phyloP scores from a whole-genome alignment of 2,329 filamentous ascomycete species.

The Seiridium unicorne region DNA sequence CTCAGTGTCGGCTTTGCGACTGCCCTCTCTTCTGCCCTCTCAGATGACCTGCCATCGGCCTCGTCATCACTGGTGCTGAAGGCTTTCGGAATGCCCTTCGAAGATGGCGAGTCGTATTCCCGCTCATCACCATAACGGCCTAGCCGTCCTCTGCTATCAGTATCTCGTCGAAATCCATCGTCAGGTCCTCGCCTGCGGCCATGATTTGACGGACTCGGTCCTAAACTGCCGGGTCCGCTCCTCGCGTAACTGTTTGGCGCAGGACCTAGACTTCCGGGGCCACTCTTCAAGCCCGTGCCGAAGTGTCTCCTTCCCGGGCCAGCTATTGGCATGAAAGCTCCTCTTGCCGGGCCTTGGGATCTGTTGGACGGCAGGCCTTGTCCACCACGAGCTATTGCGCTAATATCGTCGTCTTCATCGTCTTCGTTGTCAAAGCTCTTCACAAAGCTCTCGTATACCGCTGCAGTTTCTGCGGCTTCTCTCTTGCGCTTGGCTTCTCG shows the following conservation, averaged over 20 bases:
- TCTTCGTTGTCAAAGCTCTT: conserved; percentile 71
- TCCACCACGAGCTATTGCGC: conserved; percentile 22
- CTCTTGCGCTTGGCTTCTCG: conserved; percentile 83
- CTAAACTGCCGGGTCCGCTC: conserved; percentile 63
- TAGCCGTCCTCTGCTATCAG: conserved; percentile 30
- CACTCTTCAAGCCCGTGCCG: conserved; percentile 56
- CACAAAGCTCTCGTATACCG: conserved; percentile 83
- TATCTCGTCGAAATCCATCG: conserved; percentile 37
- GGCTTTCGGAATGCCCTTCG: conserved; percentile 65
- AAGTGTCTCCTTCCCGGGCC: conserved; percentile 62
- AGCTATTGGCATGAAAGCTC: conserved; percentile 24
- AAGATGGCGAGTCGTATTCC: conserved; percentile 28
- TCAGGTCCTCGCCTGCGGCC: conserved; percentile 55
- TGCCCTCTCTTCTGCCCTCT: conserved; percentile 55
- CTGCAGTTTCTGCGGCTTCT: conserved; percentile 83
- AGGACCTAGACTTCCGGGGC: conserved; percentile 61
- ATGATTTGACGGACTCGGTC: conserved; percentile 48
- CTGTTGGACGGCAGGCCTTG: conserved; percentile 20
- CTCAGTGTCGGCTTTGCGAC: conserved; percentile 62
- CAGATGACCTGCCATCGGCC: conserved; percentile 41
- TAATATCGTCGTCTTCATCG: conserved; percentile 33
- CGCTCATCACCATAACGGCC: conserved; percentile 35
- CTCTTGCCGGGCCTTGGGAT: conserved; percentile 24
- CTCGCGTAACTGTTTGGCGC: conserved; percentile 48
- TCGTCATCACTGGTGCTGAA: conserved; percentile 70